These are phyloP conservation scores for Talaromyces proteolyticus DNA, from an alignment of 495 filamentous ascomycete genomes.

Conservation along the genomic window DNA sequence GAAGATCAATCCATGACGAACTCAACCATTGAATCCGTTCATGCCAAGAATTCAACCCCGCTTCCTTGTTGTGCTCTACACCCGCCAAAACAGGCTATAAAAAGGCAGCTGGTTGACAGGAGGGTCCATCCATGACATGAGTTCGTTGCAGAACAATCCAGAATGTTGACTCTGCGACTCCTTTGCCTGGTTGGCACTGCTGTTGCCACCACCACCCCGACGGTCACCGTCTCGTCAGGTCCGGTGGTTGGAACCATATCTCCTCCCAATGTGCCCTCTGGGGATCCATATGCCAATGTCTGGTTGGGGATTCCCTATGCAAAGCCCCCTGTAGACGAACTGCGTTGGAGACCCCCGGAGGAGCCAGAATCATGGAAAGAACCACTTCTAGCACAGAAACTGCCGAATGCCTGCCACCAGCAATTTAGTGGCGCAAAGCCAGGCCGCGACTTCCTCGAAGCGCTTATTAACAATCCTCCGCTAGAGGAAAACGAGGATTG, in stretches of 20 bases:
- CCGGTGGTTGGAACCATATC: constrained; percentile 11
- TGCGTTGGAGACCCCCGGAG: constrained; percentile 8
- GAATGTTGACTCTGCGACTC: neutral
- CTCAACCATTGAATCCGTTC: too few relatives aligned
- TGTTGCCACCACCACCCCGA: constrained; percentile 6
- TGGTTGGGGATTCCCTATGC: constrained; percentile 36
- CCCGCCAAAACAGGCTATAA: neutral
- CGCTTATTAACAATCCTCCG: constrained; percentile 1
- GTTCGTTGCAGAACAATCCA: neutral
- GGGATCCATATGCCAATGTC: neutral
- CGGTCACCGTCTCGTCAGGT: constrained; percentile 10
- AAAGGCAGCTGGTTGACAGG: neutral
- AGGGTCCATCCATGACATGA: too few relatives aligned
- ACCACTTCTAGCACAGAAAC: neutral
- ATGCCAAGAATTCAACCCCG: neutral
- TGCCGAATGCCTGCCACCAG: neutral
- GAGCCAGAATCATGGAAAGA: neutral
- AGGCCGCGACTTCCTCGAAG: neutral
- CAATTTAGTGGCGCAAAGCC: neutral
- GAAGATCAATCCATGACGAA: too few relatives aligned
- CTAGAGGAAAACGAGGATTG: constrained; percentile 40
- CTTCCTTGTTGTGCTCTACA: neutral
- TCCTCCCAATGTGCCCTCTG: neutral
- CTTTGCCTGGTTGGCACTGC: neutral
- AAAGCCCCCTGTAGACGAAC: constrained; percentile 22